These are phyloP conservation scores for Cladosporium austrohemisphaericum DNA, from an alignment of 2,329 filamentous ascomycete genomes.

Conservation along the genomic window DNA sequence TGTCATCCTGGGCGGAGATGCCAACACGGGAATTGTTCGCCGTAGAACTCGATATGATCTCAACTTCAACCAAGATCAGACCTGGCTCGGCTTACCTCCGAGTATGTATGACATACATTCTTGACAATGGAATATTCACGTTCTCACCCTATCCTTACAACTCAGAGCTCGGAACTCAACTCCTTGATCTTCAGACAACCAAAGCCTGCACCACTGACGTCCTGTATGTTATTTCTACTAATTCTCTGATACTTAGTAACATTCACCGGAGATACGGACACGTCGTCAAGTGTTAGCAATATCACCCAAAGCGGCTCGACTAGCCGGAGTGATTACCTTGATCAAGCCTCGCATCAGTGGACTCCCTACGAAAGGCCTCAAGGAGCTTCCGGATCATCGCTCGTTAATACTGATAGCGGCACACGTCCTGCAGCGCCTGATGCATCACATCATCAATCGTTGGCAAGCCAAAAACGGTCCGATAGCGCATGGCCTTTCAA, in stretches of 20 bases:
- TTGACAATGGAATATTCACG: too few species aligned
- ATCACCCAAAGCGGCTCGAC: background rate
- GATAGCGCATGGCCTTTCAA: slow-evolving; percentile 31
- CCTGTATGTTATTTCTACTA: too few species aligned
- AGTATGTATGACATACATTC: background rate
- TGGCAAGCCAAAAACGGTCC: too few species aligned
- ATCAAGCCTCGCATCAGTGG: too few species aligned
- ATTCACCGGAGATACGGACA: background rate
- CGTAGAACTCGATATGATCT: background rate
- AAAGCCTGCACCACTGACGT: background rate
- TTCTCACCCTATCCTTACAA: too few species aligned
- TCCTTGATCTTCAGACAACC: background rate
- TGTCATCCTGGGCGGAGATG: background rate
- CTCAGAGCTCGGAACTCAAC: too few species aligned
- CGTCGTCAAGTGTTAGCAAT: background rate
- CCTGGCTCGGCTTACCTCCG: background rate
- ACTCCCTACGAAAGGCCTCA: too few species aligned
- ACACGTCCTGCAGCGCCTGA: too few species aligned
- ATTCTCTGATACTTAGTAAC: background rate
- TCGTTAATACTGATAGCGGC: too few species aligned
- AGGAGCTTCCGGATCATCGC: too few species aligned
- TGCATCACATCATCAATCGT: too few species aligned
- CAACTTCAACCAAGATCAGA: background rate
- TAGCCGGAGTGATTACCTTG: too few species aligned
- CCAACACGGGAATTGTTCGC: background rate